Base-by-base conservation (phyloP, 2,329 filamentous ascomycete species). In the Corynespora cassiicola region DNA sequence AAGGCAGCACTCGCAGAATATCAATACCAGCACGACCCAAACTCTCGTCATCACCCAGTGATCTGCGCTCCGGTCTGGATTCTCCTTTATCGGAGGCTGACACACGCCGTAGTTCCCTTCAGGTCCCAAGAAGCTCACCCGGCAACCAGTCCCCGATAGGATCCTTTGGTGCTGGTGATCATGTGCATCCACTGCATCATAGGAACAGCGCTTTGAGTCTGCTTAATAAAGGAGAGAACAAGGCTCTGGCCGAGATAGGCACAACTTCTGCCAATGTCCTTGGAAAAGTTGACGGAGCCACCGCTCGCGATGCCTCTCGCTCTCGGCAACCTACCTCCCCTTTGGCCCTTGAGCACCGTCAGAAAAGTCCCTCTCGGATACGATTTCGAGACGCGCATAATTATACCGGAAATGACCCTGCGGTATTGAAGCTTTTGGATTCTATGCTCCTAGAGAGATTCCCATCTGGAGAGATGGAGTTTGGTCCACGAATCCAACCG, bases 401-500 rank as follows among this genome's bases (percentile, higher is more conserved):
- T 3, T 97, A 99, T 61, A 79, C 82, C 28, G 94, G 94, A 1
- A 90, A 87, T 42, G 81, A 85, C 49, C 81, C 81, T 1, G 78
- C 75, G 3, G 75, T 86, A 6, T 63, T 85, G 31, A 80, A 75
- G 41, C 69, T 85, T n/a, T 65, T 99, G 4, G 89, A 96, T 62
- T 83, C 87, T 5, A 90, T 97, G 72, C 96, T 92, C 59, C 77
- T 78, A 0, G 80, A 84, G 42, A 82, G 79, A 41, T 82, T 81
- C 45, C 80, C 81, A 1, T 73, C 76, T 1, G 81, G 83, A 47
- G 68, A 80, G 26, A 75, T 80, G 35, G 82, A 85, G 47, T 77
- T 96, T 64, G 94, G 94, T 0, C 91, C 91, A 0, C 78, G 86
- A 57, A 86, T 96, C 19, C 84, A 86, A 35, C 83, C 87, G 2